A percentile compares a stretch with the other conserved stretches of the same genome.
Conservation (phyloP, 73 alveolate species). For the Tetrahymena malaccensis region DNA sequence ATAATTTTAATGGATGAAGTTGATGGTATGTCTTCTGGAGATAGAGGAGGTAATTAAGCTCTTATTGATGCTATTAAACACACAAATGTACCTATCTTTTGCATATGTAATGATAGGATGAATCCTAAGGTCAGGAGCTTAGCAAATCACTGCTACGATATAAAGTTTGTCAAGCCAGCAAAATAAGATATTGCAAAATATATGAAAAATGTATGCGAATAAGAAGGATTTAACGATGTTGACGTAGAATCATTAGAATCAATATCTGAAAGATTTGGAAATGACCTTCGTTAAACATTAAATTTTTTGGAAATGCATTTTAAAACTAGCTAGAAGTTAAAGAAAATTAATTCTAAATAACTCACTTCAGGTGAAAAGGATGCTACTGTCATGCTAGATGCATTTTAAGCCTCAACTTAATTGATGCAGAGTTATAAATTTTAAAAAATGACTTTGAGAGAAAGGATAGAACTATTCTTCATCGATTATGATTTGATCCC, state of each 20-base stretch:
- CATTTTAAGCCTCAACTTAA: constrained; percentile 88
- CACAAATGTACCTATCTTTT: constrained; percentile 93
- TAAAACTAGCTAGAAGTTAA: constrained; percentile 38
- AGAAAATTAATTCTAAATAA: constrained; percentile 16
- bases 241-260: constrained; percentile 67
- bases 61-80: constrained; percentile 82
- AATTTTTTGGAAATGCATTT: constrained; percentile 82
- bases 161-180: constrained; percentile 89
- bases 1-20: constrained; percentile 97
- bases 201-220: constrained; percentile 69
- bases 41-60: constrained; percentile 94
- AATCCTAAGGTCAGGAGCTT: constrained; percentile 71
- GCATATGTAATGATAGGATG: constrained; percentile 93
- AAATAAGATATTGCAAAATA: constrained; percentile 56
- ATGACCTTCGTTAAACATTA: constrained; percentile 86
- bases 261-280: constrained; percentile 77
- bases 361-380: constrained; percentile 60
- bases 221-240: constrained; percentile 64
- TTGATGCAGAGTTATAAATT: constrained; percentile 66
- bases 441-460: constrained; percentile 45
- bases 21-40: constrained; percentile 97
- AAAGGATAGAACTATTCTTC: constrained; percentile 83
- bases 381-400: constrained; percentile 71
- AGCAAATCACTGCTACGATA: constrained; percentile 88
- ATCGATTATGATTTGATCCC: constrained; percentile 94